These are phyloP conservation scores for Candida ovalis DNA, from an alignment of 805 yeast species.

Conservation along the genomic window DNA sequence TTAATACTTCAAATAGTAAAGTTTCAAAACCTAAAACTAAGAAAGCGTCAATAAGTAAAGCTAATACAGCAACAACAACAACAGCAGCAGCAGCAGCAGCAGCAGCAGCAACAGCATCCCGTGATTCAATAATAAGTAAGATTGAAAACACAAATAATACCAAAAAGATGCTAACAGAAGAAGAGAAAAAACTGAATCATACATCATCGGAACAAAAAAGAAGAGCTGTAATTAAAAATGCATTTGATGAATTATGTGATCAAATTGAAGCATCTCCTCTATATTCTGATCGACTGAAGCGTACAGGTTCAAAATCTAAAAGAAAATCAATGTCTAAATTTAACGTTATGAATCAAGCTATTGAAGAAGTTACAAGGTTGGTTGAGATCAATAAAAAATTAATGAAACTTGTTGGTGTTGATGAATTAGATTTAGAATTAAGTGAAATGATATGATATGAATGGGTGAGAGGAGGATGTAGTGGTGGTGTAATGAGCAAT, in stretches of 20 bases:
- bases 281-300: constrained; percentile 6
- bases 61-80: background rate
- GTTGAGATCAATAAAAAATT: constrained; percentile 17
- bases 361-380: constrained; percentile 28
- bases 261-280: constrained; percentile 20
- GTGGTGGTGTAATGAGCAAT: too few species aligned
- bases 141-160: background rate
- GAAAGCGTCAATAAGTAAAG: background rate
- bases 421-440: constrained; percentile 6
- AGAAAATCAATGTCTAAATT: constrained; percentile 25
- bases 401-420: constrained; percentile 6
- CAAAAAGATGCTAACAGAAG: constrained; percentile 22
- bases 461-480: too few species aligned
- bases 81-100: background rate
- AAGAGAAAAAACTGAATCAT: constrained; percentile 36
- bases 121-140: background rate
- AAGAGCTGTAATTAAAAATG: constrained; percentile 33
- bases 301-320: constrained; percentile 12
- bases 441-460: background rate
- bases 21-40: background rate
- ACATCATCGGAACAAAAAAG: constrained; percentile 39
- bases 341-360: constrained; percentile 27
- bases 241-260: constrained; percentile 34
- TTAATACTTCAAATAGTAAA: background rate
- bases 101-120: background rate